Evolutionary conservation across 2,329 filamentous ascomycete species (phyloP), one percentile per base, ranked within the genome.

Genomic region (Fusarium irregulare): DNA sequence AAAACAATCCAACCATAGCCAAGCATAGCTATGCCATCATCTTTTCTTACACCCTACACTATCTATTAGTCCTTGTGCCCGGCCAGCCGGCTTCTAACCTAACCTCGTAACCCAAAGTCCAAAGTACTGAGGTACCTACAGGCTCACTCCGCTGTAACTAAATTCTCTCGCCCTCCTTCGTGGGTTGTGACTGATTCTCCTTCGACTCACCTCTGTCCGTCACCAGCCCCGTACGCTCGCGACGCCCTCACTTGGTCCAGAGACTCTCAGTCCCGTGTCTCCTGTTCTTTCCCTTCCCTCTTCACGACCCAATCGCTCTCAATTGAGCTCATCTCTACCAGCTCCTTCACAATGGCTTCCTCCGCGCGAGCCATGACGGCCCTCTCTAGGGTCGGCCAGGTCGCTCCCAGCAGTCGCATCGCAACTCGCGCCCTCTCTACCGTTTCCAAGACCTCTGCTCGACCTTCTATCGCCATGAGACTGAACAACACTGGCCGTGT

Each of bases 311-410:
- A 68, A 62, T 61, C 51, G 64, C 66, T 67, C 66, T 55, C 71
- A 73, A 76, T 76, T 76, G 73, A 76, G 71, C 72, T 61, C 59
- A 58, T 56, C 32, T 54, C 53, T 56, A 56, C 53, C 73, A 71
- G 68, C 71, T 70, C 60, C 60, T 37, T 60, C 72, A 70, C 72
- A 74, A 85, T 85, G 84, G 82, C 83, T 78, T 83, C 83, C 67
- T 80, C 82, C 66, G 76, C 81, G 60, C 80, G 82, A 80, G 79
- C 82, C 73, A 75, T 84, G 76, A 77, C 78, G 60, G 76, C 78
- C 71, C 70, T 80, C 64, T 70, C 79, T 53, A 73, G 75, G 70
- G 72, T 76, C 49, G 73, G 73, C 73, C 77, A 73, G 63, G 70
- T 78, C 73, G 65, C 73, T 72, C 40, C 73, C 53, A 72, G 71